Base-by-base conservation (phyloP, 129 eudicot genomes). In the Calendula officinalis region DNA sequence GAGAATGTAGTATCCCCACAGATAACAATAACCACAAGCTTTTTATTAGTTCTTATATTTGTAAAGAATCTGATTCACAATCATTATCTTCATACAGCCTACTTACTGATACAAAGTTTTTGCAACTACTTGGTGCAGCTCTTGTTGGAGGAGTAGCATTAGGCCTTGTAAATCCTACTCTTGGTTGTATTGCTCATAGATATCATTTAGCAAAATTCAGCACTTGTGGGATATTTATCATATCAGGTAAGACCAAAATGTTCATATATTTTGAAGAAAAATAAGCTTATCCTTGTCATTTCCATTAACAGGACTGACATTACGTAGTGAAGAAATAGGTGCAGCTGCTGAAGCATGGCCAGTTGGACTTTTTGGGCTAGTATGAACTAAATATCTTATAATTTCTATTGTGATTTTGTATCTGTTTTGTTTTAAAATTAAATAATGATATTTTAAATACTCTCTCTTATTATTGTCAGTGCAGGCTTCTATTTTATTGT, bases 281-380 rank as follows among this genome's bases (percentile, higher is more conserved):
- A n/a, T n/a, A n/a, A n/a, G n/a, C n/a, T n/a, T n/a, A n/a, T n/a
- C n/a, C n/a, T n/a, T n/a, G n/a, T n/a, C n/a, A n/a, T n/a, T n/a
- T n/a, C n/a, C n/a, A n/a, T n/a, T n/a, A n/a, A n/a, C n/a, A n/a
- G 98, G 98, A 42, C 79, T 91, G 82, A 87, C 98, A 27, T 71
- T 91, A 78, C 86, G 81, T 17, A 84, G 90, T 64, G 88, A 87
- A 42, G 96, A 84, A 64, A 75, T 91, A 61, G 96, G 96, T 59
- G 94, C 87, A 74, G 95, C 98, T 62, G 80, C 82, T 62, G 94
- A 82, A 78, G 98, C 98, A 47, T 91, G 96, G 98, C 96, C 88
- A 60, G 98, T 87, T 68, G 96, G 96, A 72, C 75, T 91, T 6
- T 84, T 76, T 72, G 98, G 98, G 64, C 80, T 91, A 56, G 98